A percentile compares a stretch with the other conserved stretches of the same genome.
Evolutionary conservation across 805 yeast genomes (phyloP).

Genomic region (Pichia cephalocereana): DNA sequence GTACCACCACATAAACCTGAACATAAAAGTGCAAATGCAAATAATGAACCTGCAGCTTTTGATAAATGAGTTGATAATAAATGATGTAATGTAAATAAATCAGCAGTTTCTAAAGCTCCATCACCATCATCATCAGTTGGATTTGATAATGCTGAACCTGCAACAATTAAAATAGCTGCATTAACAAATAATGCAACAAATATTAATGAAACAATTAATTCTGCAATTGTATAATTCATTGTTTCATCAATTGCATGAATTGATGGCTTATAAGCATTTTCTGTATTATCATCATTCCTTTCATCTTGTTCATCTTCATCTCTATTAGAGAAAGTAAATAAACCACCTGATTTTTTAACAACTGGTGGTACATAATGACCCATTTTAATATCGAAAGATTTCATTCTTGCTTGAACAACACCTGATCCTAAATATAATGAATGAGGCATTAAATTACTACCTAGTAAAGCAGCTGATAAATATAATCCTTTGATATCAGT

Average conservation of each 20-base stretch:
- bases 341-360: conserved; percentile 9
- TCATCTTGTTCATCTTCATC: conserved; percentile 24
- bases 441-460: conserved; percentile 96
- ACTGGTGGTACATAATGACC: conserved; percentile 45
- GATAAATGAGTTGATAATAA: conserved; percentile 63
- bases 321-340: conserved; percentile 19
- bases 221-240: conserved; percentile 73
- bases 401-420: conserved; percentile 74
- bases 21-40: conserved; percentile 80
- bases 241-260: conserved; percentile 72
- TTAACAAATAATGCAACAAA: conserved; percentile 90
- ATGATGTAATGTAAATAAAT: conserved; percentile 69
- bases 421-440: conserved; percentile 83
- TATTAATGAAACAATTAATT: conserved; percentile 70
- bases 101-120: conserved; percentile 67
- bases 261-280: conserved; percentile 51
- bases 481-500: conserved; percentile 61
- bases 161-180: conserved; percentile 81
- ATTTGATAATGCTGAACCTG: conserved; percentile 69
- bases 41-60: conserved; percentile 78
- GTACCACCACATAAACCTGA: conserved; percentile 96
- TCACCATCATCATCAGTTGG: conserved; percentile 35
- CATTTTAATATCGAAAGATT: conserved; percentile 62
- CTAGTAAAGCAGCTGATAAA: conserved; percentile 75
- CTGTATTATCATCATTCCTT: conserved; percentile 10